A percentile compares a stretch with the other conserved stretches of the same genome.
Conservation (phyloP, 164 flowering plant genomes). For the Macadamia integrifolia region DNA sequence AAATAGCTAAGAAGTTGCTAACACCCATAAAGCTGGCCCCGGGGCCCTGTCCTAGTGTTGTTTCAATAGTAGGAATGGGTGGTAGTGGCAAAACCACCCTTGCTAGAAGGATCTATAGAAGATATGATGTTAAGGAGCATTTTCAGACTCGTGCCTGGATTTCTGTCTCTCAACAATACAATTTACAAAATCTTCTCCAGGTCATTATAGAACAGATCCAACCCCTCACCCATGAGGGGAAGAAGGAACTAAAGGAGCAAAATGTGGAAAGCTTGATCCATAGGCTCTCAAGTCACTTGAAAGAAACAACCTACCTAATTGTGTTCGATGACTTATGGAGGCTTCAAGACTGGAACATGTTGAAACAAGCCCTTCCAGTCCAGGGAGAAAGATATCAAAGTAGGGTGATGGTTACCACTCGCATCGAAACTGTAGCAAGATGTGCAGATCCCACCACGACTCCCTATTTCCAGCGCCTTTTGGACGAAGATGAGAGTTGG, state of each 20-base stretch:
- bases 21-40: not conserved
- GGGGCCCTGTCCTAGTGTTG: not conserved
- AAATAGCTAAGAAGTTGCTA: not conserved
- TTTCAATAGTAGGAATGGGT: not conserved
- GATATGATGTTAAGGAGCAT: not conserved
- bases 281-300: not conserved
- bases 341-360: not conserved
- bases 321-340: not conserved
- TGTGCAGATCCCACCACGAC: not conserved
- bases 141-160: not conserved
- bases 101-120: not conserved
- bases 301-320: not conserved
- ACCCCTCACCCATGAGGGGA: not conserved
- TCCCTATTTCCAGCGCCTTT: not conserved
- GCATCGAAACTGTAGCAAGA: not conserved
- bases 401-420: not conserved
- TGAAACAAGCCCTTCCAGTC: not conserved
- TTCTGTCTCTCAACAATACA: not conserved
- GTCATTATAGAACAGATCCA: not conserved
- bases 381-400: not conserved
- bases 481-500: not conserved
- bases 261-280: not conserved
- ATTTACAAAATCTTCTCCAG: not conserved
- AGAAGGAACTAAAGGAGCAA: not conserved
- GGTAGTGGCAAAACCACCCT: not conserved